Conservation (phyloP, 1,284 basidiomycete species). For the Boletellus dicymbophilus region DNA sequence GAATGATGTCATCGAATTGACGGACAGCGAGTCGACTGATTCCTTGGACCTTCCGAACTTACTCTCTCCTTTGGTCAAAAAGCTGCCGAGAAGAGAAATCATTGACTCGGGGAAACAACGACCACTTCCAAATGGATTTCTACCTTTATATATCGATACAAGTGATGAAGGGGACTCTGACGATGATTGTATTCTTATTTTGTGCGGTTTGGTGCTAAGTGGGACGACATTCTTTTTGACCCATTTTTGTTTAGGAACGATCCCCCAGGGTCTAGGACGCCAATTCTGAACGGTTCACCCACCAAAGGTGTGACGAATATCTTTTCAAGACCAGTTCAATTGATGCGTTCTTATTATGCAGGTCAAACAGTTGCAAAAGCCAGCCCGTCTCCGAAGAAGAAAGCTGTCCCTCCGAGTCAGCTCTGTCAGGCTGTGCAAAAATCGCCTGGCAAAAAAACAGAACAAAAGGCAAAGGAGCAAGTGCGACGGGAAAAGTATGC, state of each 20-base stretch:
- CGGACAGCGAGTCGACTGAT: conserved; percentile 30
- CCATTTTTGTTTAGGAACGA: conserved; percentile 36
- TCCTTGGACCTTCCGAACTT: conserved; percentile 23
- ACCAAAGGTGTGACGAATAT: conserved; percentile 9
- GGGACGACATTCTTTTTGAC: not conserved
- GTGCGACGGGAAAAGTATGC: conserved; percentile 55
- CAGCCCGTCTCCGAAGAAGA: conserved; percentile 10
- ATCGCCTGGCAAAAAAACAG: conserved; percentile 33
- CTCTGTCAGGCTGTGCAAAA: conserved; percentile 20
- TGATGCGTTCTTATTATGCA: not conserved
- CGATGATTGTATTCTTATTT: conserved; percentile 44
- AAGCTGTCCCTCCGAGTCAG: conserved; percentile 2
- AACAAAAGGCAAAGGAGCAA: conserved; percentile 43
- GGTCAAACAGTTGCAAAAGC: conserved; percentile 3
- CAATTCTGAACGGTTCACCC: conserved; percentile 32
- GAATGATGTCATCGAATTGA: conserved; percentile 32
- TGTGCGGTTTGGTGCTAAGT: conserved; percentile 43
- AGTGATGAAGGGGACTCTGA: conserved; percentile 37
- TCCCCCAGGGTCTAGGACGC: conserved; percentile 47
- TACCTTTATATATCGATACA: conserved; percentile 32
- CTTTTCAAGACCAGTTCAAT: not conserved
- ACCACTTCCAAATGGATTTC: conserved; percentile 3
- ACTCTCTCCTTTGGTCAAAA: conserved; percentile 28
- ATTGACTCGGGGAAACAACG: conserved; percentile 9
- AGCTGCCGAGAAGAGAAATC: not conserved